phyloP scores from a whole-genome alignment of 352 stramenopile species.

The Plasmopara muralis region DNA sequence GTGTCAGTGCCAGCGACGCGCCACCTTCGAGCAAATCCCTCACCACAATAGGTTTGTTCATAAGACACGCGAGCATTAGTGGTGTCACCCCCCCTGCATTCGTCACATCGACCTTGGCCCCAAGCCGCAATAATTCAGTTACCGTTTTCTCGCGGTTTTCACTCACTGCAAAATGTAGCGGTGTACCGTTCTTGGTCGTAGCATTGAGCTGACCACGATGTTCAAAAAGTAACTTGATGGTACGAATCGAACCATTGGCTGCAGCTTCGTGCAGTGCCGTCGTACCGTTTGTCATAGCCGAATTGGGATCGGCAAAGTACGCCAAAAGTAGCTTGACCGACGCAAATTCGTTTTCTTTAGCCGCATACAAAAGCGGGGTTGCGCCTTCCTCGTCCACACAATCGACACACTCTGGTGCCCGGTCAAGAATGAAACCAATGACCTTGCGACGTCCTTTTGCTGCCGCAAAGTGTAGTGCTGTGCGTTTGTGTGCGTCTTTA shows the following conservation, averaged over 20 bases:
- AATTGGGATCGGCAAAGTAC: conserved; percentile 42
- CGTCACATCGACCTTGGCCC: conserved; percentile 55
- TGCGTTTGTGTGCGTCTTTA: conserved; percentile 79
- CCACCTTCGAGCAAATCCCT: conserved; percentile 45
- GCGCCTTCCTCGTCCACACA: conserved; percentile 64
- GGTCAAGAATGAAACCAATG: conserved; percentile 61
- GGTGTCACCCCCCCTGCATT: conserved; percentile 71
- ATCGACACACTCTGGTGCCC: conserved; percentile 50
- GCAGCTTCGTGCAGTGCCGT: conserved; percentile 64
- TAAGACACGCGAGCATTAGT: conserved; percentile 65
- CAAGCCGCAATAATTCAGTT: conserved; percentile 47
- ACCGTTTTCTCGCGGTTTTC: conserved; percentile 75
- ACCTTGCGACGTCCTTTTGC: conserved; percentile 74
- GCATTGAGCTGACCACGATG: conserved; percentile 50
- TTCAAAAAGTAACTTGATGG: conserved; percentile 48
- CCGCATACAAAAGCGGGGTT: conserved; percentile 60
- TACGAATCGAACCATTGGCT: conserved; percentile 57
- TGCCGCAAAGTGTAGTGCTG: conserved; percentile 71
- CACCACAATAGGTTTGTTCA: conserved; percentile 64
- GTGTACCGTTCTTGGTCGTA: conserved; percentile 60
- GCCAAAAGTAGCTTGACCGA: conserved; percentile 60
- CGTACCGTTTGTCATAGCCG: conserved; percentile 53
- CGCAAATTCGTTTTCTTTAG: conserved; percentile 73
- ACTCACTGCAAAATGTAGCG: conserved; percentile 76
- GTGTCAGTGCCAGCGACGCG: conserved; percentile 43